These are phyloP conservation scores for Aureoboletus auriporus DNA, from an alignment of 768 basidiomycete genomes.

Conservation along the genomic window DNA sequence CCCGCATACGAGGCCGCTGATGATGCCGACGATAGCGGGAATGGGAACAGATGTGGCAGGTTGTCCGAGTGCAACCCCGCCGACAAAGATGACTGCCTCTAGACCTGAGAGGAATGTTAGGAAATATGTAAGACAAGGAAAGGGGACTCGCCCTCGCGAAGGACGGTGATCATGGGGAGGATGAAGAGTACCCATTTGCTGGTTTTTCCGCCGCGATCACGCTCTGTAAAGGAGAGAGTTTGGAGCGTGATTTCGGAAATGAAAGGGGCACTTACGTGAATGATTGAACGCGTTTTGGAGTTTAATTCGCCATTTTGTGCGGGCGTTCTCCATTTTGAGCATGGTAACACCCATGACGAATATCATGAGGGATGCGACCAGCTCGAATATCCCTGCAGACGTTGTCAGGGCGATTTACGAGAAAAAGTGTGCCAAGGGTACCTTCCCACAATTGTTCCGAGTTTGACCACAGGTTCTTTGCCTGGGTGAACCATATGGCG, in stretches of 20 bases:
- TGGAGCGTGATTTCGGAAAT: neutral
- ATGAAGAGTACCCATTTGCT: conserved; percentile 88
- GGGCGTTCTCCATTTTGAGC: conserved; percentile 92
- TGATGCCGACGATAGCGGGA: conserved; percentile 79
- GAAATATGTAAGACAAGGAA: too few species aligned
- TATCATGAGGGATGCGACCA: conserved; percentile 77
- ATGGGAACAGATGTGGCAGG: conserved; percentile 85
- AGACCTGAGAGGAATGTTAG: conserved; percentile 44
- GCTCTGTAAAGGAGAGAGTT: conserved; percentile 27
- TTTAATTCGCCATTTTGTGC: conserved; percentile 93
- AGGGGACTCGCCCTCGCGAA: conserved; percentile 72
- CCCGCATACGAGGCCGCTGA: conserved; percentile 73
- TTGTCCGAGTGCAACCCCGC: conserved; percentile 85
- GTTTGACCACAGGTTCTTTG: conserved; percentile 76
- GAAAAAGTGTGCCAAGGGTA: conserved; percentile 13
- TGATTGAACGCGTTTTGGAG: conserved; percentile 73
- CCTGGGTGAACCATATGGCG: conserved; percentile 92
- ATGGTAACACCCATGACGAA: conserved; percentile 92
- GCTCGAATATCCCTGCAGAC: conserved; percentile 56
- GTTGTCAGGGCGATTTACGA: neutral
- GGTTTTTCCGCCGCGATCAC: conserved; percentile 45
- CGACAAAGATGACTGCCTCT: conserved; percentile 91
- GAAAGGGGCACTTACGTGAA: conserved; percentile 37
- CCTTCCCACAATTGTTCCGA: conserved; percentile 95
- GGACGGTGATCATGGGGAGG: conserved; percentile 86